Evolutionary conservation across 768 basidiomycete genomes (phyloP).

Genomic region (Agrocybe praecox): DNA sequence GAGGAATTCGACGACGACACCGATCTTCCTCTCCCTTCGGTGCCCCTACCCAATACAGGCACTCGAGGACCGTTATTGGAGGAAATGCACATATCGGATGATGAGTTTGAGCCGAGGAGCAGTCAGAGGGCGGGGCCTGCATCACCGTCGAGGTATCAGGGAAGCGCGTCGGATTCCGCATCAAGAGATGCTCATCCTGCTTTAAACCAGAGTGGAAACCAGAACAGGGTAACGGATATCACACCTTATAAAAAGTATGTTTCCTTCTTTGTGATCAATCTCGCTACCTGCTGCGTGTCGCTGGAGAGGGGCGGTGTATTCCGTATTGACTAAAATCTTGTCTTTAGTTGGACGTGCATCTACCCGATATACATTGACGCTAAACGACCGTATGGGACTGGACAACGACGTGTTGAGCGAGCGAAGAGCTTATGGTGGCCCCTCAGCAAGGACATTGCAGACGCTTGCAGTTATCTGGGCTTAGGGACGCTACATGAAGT

Average conservation of each 20-base stretch:
- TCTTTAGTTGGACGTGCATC: slow-evolving; percentile 85
- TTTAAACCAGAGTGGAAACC: slow-evolving; percentile 32
- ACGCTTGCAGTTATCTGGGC: slow-evolving; percentile 77
- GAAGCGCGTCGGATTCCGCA: slow-evolving; percentile 19
- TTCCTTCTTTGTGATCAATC: slow-evolving; percentile 1
- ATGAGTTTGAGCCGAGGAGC: slow-evolving; percentile 45
- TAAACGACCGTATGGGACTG: slow-evolving; percentile 83
- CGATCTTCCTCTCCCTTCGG: slow-evolving; percentile 79
- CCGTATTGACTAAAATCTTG: not conserved
- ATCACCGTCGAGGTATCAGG: slow-evolving; percentile 41
- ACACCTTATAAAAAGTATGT: slow-evolving; percentile 84
- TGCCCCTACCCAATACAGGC: slow-evolving; percentile 66
- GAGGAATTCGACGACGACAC: slow-evolving; percentile 95
- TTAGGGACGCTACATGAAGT: slow-evolving; percentile 87
- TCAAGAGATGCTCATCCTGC: slow-evolving; percentile 16
- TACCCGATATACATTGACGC: slow-evolving; percentile 98
- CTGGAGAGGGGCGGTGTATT: no score
- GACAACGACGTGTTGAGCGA: slow-evolving; percentile 80
- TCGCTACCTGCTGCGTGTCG: not conserved
- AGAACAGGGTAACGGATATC: slow-evolving; percentile 57
- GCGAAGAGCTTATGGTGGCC: slow-evolving; percentile 93
- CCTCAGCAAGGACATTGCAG: slow-evolving; percentile 88
- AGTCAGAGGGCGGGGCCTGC: slow-evolving; percentile 50
- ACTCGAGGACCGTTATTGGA: slow-evolving; percentile 76
- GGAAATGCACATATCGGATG: slow-evolving; percentile 61